Evolutionary conservation across 139 green algal genomes (phyloP).

Genomic region (Bryopsis sp.): DNA sequence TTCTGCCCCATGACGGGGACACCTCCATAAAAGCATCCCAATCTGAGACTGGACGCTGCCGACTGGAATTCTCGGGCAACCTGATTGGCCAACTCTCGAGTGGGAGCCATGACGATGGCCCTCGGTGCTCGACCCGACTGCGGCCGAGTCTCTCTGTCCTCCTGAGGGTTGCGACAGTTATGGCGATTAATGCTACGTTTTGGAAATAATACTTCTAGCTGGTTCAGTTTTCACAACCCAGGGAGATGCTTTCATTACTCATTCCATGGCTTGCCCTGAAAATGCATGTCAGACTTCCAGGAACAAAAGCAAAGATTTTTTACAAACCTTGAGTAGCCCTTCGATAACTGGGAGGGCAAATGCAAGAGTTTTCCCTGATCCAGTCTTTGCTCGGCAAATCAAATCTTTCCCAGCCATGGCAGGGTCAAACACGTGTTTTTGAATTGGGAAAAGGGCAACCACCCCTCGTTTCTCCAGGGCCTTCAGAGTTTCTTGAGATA

Average conservation of each 20-base stretch:
- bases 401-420: constrained; percentile 75
- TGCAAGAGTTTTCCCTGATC: constrained; percentile 94
- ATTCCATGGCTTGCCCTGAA: too few relatives aligned
- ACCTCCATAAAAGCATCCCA: constrained; percentile 80
- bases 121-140: constrained; percentile 42
- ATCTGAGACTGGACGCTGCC: constrained; percentile 48
- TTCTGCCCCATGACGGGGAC: neutral
- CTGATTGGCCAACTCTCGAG: constrained; percentile 93
- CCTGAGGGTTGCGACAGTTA: neutral
- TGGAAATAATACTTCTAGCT: too few relatives aligned
- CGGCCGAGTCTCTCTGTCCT: constrained; percentile 20
- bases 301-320: neutral
- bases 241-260: neutral
- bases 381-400: constrained; percentile 88
- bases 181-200: too few relatives aligned
- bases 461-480: constrained; percentile 64
- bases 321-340: constrained; percentile 53
- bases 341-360: constrained; percentile 97
- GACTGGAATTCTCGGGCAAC: constrained; percentile 88
- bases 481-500: constrained; percentile 48
- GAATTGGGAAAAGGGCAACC: constrained; percentile 71
- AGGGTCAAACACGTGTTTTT: constrained; percentile 65
- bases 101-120: constrained; percentile 88
- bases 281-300: neutral
- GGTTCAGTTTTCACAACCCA: neutral